phyloP scores from a whole-genome alignment of 805 yeast species.

The Starmerella vitae region DNA sequence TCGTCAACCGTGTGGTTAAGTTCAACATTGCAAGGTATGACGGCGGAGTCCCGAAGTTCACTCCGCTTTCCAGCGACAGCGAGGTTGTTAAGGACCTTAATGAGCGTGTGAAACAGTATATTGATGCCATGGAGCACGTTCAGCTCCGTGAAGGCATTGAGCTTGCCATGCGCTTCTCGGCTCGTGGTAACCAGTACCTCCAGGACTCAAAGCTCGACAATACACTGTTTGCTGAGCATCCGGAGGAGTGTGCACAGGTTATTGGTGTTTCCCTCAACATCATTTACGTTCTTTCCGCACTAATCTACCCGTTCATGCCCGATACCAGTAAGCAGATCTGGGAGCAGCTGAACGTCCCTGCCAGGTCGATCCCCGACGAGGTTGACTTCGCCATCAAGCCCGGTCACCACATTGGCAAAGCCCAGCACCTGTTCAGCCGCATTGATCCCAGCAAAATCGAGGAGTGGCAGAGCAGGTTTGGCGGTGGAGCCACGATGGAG shows the following conservation, averaged over 20 bases:
- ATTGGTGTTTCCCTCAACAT: constrained; percentile 83
- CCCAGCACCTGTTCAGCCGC: constrained; percentile 81
- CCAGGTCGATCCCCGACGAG: constrained; percentile 59
- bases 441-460: constrained; percentile 82
- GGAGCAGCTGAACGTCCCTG: constrained; percentile 72
- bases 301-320: constrained; percentile 84
- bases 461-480: constrained; percentile 74
- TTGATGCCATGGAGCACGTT: constrained; percentile 59
- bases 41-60: constrained; percentile 69
- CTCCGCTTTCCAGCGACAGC: constrained; percentile 35
- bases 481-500: constrained; percentile 43
- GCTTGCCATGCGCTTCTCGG: constrained; percentile 76
- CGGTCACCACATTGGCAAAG: constrained; percentile 82
- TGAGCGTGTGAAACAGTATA: constrained; percentile 45
- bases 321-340: constrained; percentile 56
- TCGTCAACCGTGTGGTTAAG: constrained; percentile 85
- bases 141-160: constrained; percentile 76
- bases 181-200: constrained; percentile 87
- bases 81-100: constrained; percentile 40
- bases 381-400: constrained; percentile 54
- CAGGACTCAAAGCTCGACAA: constrained; percentile 95
- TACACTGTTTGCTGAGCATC: constrained; percentile 57
- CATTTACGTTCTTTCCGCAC: constrained; percentile 69
- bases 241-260: constrained; percentile 79
- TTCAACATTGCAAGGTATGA: constrained; percentile 82